Conservation (phyloP, 2,329 filamentous ascomycete genomes). For the Trichoderma sp. region DNA sequence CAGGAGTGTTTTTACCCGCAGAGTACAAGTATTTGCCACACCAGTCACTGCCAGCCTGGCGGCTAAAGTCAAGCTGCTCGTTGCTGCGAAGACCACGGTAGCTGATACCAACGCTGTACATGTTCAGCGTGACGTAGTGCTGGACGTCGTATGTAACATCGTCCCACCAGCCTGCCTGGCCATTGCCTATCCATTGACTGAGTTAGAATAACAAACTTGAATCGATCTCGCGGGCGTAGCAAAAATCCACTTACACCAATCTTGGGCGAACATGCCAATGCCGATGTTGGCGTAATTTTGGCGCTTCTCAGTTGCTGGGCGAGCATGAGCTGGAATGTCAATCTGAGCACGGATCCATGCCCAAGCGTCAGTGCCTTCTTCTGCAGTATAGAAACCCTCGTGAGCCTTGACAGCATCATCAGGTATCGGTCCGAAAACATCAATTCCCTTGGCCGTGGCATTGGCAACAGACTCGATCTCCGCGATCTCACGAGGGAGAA, state of each 20-base stretch:
- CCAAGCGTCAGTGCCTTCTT: conserved; percentile 24
- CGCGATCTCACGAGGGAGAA: not conserved
- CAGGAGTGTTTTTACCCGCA: conserved; percentile 1
- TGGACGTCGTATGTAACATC: conserved; percentile 23
- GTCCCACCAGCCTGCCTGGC: conserved; percentile 22
- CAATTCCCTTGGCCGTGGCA: conserved; percentile 21
- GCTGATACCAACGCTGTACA: conserved; percentile 25
- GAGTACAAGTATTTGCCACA: conserved; percentile 22
- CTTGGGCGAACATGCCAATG: conserved; percentile 23
- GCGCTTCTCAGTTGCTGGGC: conserved; percentile 18
- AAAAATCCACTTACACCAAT: conserved; percentile 20
- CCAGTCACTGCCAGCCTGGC: conserved; percentile 19
- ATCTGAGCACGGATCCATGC: conserved; percentile 26
- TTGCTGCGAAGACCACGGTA: conserved; percentile 23
- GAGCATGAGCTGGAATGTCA: conserved; percentile 16
- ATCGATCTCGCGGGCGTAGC: not conserved
- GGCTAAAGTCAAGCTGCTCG: conserved; percentile 25
- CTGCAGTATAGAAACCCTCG: conserved; percentile 24
- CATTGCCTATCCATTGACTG: conserved; percentile 17
- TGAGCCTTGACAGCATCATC: conserved; percentile 22
- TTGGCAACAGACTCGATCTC: not conserved
- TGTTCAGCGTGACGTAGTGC: conserved; percentile 18
- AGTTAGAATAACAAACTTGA: not conserved
- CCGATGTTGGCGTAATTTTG: conserved; percentile 24
- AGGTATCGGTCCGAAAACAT: conserved; percentile 25